A percentile compares a stretch with the other conserved stretches of the same genome.
These are phyloP conservation scores for Metschnikowia orientalis DNA, from an alignment of 805 yeast genomes.

Conservation along the genomic window DNA sequence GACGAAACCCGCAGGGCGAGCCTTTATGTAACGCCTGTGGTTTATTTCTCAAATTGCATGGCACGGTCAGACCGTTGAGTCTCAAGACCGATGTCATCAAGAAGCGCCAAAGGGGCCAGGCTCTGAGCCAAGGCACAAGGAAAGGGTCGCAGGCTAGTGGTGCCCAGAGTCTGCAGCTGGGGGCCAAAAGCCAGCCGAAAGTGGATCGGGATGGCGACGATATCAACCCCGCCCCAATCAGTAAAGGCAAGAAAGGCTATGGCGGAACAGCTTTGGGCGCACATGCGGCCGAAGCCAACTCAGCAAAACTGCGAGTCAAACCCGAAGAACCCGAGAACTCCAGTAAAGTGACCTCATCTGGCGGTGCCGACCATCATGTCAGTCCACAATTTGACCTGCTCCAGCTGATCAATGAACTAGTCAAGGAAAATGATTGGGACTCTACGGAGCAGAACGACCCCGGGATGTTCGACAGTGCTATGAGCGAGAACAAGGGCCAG, in stretches of 20 bases:
- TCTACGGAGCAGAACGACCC: slow-evolving; percentile 15
- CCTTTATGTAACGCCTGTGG: slow-evolving; percentile 81
- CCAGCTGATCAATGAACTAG: slow-evolving; percentile 12
- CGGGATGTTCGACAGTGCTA: slow-evolving; percentile 9
- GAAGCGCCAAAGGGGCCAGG: slow-evolving; percentile 67
- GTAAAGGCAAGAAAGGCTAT: slow-evolving; percentile 7
- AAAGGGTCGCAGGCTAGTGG: slow-evolving; percentile 7
- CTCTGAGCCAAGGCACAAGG: slow-evolving; percentile 6
- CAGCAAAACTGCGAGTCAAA: slow-evolving; percentile 2
- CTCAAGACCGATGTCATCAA: slow-evolving; percentile 89
- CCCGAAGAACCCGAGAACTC: slow-evolving; percentile 5
- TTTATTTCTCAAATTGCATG: slow-evolving; percentile 64
- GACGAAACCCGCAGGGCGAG: slow-evolving; percentile 87
- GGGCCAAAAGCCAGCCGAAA: no score
- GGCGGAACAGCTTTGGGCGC: no score
- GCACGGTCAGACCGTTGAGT: slow-evolving; percentile 90
- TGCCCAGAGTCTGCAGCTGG: slow-evolving; percentile 1
- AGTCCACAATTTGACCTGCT: slow-evolving; percentile 2
- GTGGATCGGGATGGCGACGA: slow-evolving; percentile 46
- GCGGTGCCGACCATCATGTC: neutral
- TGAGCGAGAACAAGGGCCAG: slow-evolving; percentile 20
- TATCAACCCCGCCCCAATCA: slow-evolving; percentile 42
- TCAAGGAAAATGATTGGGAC: slow-evolving; percentile 17
- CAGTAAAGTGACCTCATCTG: neutral
- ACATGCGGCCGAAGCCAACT: slow-evolving; percentile 1